Conservation (phyloP, 2,329 filamentous ascomycete genomes). For the Blastomyces gilchristii region DNA sequence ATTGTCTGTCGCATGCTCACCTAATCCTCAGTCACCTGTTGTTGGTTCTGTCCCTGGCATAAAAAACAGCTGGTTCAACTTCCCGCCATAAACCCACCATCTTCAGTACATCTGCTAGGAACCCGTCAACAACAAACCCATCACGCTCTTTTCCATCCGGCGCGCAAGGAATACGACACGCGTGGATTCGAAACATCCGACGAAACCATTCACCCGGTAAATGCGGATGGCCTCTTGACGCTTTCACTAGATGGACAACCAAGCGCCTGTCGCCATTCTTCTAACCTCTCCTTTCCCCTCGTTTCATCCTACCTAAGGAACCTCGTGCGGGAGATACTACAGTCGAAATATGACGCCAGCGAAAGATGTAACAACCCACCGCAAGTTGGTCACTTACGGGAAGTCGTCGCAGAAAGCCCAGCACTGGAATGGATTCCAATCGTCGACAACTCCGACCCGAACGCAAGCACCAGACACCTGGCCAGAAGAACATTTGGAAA, state of each 20-base stretch:
- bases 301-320: neutral
- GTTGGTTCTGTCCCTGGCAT: too few relatives aligned
- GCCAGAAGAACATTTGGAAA: neutral
- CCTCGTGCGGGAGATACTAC: neutral
- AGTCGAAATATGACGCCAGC: constrained; percentile 3
- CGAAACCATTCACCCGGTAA: neutral
- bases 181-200: neutral
- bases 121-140: too few relatives aligned
- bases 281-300: neutral
- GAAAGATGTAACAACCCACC: constrained; percentile 10
- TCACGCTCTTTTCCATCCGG: neutral
- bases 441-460: neutral
- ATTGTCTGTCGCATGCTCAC: too few relatives aligned
- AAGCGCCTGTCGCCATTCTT: neutral
- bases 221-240: neutral
- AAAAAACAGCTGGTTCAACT: too few relatives aligned
- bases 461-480: neutral
- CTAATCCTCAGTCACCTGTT: too few relatives aligned
- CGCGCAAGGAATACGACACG: neutral
- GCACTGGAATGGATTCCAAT: constrained; percentile 4
- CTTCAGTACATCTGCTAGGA: neutral
- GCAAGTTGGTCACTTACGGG: constrained; percentile 16
- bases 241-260: neutral
- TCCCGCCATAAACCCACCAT: neutral
- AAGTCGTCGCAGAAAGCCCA: constrained; percentile 10